Evolutionary conservation across 139 green algal genomes (phyloP).

Genomic region (Tetradesmus lagerheimii): DNA sequence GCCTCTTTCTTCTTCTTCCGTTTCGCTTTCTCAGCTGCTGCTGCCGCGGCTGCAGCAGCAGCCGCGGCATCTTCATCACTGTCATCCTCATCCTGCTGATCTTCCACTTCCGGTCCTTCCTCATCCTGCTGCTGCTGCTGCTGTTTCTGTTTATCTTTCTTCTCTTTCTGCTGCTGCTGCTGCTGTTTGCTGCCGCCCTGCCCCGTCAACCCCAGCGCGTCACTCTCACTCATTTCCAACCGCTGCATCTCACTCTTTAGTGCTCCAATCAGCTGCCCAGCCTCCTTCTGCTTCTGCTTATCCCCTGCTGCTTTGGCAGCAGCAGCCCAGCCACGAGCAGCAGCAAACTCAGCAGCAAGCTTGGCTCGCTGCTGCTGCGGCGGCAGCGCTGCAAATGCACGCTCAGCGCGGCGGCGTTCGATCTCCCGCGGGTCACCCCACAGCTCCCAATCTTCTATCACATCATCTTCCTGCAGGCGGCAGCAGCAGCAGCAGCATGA

Average conservation of each 20-base stretch:
- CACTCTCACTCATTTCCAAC: slow-evolving; percentile 53
- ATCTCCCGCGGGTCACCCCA: slow-evolving; percentile 86
- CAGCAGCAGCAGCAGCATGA: slow-evolving; percentile 26
- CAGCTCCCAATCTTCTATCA: slow-evolving; percentile 86
- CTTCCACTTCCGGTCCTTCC: neutral
- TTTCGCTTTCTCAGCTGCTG: neutral
- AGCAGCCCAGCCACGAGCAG: slow-evolving; percentile 42
- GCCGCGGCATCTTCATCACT: neutral
- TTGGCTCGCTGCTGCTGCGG: slow-evolving; percentile 13
- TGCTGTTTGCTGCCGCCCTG: neutral
- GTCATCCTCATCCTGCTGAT: neutral
- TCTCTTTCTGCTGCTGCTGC: slow-evolving; percentile 11
- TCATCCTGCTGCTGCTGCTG: slow-evolving; percentile 27
- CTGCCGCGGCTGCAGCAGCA: neutral
- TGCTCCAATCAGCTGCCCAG: slow-evolving; percentile 80
- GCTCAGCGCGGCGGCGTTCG: slow-evolving; percentile 45
- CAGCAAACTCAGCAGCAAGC: slow-evolving; percentile 38
- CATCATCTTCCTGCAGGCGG: neutral
- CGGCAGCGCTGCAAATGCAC: slow-evolving; percentile 19
- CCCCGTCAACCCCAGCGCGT: neutral
- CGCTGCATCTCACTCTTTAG: slow-evolving; percentile 74
- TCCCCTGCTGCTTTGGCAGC: slow-evolving; percentile 77
- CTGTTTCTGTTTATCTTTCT: neutral
- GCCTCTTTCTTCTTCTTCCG: slow-evolving; percentile 15
- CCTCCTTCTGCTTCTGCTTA: slow-evolving; percentile 79